A percentile compares a stretch with the other conserved stretches of the same genome.
Evolutionary conservation across 2,329 filamentous ascomycete genomes (phyloP).

Genomic region (Aspergillus brunneoviolaceus): DNA sequence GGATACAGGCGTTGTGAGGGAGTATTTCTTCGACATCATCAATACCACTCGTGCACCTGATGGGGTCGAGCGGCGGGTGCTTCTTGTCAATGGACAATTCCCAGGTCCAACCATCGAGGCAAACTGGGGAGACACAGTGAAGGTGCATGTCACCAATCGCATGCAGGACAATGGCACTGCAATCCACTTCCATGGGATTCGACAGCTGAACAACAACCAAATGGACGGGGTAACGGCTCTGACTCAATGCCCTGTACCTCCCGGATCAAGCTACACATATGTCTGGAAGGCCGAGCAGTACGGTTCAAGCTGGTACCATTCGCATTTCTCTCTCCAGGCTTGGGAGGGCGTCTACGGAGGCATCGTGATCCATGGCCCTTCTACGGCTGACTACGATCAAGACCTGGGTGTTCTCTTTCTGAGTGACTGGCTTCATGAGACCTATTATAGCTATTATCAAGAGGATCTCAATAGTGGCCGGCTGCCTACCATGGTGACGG

Average conservation of each 20-base stretch:
- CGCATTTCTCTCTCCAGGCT: conserved; percentile 39
- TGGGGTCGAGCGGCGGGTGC: conserved; percentile 39
- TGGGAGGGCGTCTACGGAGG: conserved; percentile 59
- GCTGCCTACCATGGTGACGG: conserved; percentile 43
- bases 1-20: conserved; percentile 15
- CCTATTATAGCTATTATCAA: conserved; percentile 25
- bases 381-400: conserved; percentile 40
- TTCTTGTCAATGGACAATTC: conserved; percentile 63
- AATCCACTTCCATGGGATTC: conserved; percentile 38
- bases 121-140: conserved; percentile 60
- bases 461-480: conserved; percentile 19
- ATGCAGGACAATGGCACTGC: conserved; percentile 31
- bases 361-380: conserved; percentile 51
- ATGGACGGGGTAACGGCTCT: conserved; percentile 35
- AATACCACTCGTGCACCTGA: conserved; percentile 19
- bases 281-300: conserved; percentile 39
- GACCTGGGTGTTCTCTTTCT: conserved; percentile 38
- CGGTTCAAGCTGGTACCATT: conserved; percentile 36
- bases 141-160: conserved; percentile 57
- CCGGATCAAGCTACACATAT: conserved; percentile 38
- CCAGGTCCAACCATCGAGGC: conserved; percentile 67
- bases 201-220: conserved; percentile 31
- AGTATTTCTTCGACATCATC: conserved; percentile 21
- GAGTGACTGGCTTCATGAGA: conserved; percentile 33
- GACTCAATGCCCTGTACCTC: conserved; percentile 43